phyloP scores from a whole-genome alignment of 371 early-diverging fungal species.

The Coemansia sp. region DNA sequence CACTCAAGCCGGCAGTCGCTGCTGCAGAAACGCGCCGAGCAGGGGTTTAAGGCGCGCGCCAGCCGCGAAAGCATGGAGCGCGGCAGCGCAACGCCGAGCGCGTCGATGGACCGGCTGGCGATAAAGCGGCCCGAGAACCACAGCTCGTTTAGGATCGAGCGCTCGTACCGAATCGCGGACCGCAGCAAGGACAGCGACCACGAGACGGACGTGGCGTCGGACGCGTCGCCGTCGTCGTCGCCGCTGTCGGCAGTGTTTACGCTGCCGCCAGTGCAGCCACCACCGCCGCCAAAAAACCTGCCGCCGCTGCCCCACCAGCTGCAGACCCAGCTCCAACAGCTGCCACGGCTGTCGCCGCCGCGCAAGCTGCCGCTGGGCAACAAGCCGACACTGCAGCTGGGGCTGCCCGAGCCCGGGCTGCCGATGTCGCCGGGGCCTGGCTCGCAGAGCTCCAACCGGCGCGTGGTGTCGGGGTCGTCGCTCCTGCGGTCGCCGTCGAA shows the following conservation, averaged over 20 bases:
- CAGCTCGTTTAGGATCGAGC: slow-evolving; percentile 39
- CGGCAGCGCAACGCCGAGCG: slow-evolving; percentile 30
- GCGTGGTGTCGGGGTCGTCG: slow-evolving; percentile 49
- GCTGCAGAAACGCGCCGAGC: slow-evolving; percentile 39
- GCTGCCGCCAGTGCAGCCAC: slow-evolving; percentile 34
- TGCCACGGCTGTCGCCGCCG: slow-evolving; percentile 45
- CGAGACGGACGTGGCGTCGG: slow-evolving; percentile 18
- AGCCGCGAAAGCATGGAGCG: slow-evolving; percentile 44
- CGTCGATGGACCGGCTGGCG: slow-evolving; percentile 31
- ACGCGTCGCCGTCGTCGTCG: slow-evolving; percentile 34
- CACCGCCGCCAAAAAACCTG: slow-evolving; percentile 38
- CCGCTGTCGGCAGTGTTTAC: slow-evolving; percentile 30
- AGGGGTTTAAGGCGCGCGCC: slow-evolving; percentile 15
- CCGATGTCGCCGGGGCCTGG: slow-evolving; percentile 24
- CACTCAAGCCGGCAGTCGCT: slow-evolving; percentile 28
- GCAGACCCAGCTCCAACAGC: slow-evolving; percentile 42
- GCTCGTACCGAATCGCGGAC: slow-evolving; percentile 34
- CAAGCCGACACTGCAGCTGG: slow-evolving; percentile 34
- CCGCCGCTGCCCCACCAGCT: slow-evolving; percentile 41
- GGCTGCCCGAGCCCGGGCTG: slow-evolving; percentile 31
- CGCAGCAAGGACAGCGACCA: slow-evolving; percentile 32
- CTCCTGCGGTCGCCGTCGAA: slow-evolving; percentile 46
- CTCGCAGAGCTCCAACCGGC: slow-evolving; percentile 38
- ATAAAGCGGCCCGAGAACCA: slow-evolving; percentile 12
- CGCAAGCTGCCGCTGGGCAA: slow-evolving; percentile 38